A percentile compares a stretch with the other conserved stretches of the same genome.
These are phyloP conservation scores for Apiospora arundinis DNA, from an alignment of 2,329 filamentous ascomycete genomes.

Conservation along the genomic window DNA sequence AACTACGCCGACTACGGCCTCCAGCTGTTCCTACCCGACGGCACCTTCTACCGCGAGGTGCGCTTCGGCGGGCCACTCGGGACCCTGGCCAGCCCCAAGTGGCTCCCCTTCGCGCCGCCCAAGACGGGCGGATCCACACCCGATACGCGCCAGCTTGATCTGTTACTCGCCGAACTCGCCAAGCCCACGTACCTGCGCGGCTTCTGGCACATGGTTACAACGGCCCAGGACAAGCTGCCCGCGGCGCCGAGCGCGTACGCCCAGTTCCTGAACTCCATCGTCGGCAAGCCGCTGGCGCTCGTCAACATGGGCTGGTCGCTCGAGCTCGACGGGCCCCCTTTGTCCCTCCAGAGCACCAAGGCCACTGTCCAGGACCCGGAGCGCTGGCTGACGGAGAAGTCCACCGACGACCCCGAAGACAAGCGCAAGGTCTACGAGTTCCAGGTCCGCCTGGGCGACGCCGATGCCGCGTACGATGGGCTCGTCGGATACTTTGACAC, in stretches of 20 bases:
- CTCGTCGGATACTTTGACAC: slow-evolving; percentile 47
- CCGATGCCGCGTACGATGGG: slow-evolving; percentile 42
- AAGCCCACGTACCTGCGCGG: slow-evolving; percentile 38
- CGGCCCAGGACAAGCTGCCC: slow-evolving; percentile 33
- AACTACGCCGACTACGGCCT: slow-evolving; percentile 50
- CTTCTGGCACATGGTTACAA: slow-evolving; percentile 46
- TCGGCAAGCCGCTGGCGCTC: slow-evolving; percentile 50
- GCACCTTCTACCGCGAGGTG: slow-evolving; percentile 50
- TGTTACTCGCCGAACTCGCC: slow-evolving; percentile 33
- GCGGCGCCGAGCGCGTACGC: slow-evolving; percentile 44
- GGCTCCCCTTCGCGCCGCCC: slow-evolving; percentile 42
- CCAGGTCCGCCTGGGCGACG: slow-evolving; percentile 45
- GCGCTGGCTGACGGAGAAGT: slow-evolving; percentile 2
- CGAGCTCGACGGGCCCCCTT: slow-evolving; percentile 39
- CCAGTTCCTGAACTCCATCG: slow-evolving; percentile 41
- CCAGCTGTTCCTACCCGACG: slow-evolving; percentile 49
- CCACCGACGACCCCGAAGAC: background rate
- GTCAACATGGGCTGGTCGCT: slow-evolving; percentile 47
- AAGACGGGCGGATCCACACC: slow-evolving; percentile 6
- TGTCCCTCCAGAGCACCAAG: slow-evolving; percentile 29
- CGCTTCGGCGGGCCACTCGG: slow-evolving; percentile 42
- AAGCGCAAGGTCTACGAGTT: slow-evolving; percentile 39
- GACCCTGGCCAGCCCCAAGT: slow-evolving; percentile 31
- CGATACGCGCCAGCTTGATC: slow-evolving; percentile 38
- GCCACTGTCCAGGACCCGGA: background rate